Percentiles rank a stretch among this genome's conserved stretches.
These are phyloP conservation scores for Clarkia xantiana DNA, from an alignment of 345 rosid genomes.

Conservation along the genomic window DNA sequence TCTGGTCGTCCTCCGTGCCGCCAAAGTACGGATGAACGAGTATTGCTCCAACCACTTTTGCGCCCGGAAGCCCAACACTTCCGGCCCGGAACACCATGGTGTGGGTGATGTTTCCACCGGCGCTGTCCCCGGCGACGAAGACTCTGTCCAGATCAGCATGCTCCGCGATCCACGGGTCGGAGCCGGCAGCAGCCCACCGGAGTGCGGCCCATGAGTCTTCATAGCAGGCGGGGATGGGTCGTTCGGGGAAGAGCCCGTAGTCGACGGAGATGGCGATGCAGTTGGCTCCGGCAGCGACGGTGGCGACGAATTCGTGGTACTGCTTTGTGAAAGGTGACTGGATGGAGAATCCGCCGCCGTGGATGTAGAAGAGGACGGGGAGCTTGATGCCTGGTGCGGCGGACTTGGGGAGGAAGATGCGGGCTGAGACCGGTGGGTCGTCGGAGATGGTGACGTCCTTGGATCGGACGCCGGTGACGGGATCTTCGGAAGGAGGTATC, in stretches of 20 bases:
- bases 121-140: conserved; percentile 25
- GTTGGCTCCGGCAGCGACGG: conserved; percentile 8
- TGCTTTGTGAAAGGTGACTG: conserved; percentile 12
- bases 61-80: conserved; percentile 6
- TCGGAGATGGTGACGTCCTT: conserved; percentile 13
- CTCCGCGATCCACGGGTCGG: conserved; percentile 19
- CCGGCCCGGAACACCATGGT: conserved; percentile 15
- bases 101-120: conserved; percentile 31
- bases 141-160: conserved; percentile 18
- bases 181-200: conserved; percentile 17
- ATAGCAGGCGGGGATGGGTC: conserved; percentile 25
- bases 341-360: conserved; percentile 18
- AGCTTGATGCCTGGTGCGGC: conserved; percentile 7
- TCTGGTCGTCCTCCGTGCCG: conserved; percentile 9
- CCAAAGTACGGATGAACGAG: conserved; percentile 27
- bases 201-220: conserved; percentile 29
- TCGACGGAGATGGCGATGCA: conserved; percentile 19
- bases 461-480: conserved; percentile 11
- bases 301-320: conserved; percentile 5
- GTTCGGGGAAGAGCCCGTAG: conserved; percentile 22
- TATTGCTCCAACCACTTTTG: conserved; percentile 9
- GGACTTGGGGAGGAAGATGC: conserved; percentile 15
- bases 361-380: conserved; percentile 16
- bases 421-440: conserved; percentile 16
- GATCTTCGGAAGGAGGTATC: conserved; percentile 10